Evolutionary conservation across 2,329 filamentous ascomycete genomes (phyloP).

Genomic region (Fusarium miscanthi): DNA sequence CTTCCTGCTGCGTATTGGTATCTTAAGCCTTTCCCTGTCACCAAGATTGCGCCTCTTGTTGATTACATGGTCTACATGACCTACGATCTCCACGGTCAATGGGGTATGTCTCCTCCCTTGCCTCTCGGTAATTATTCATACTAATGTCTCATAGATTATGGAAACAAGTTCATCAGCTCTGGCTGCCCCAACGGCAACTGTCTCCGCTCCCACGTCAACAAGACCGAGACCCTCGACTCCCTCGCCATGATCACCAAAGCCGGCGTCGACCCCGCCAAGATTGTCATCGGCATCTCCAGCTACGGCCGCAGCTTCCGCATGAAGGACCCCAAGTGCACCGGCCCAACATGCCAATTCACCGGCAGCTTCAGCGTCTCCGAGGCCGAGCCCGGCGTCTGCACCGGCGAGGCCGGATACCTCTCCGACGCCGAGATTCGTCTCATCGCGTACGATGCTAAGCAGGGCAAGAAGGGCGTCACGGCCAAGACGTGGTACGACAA

Average conservation of each 20-base stretch:
- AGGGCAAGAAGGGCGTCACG: constrained; percentile 26
- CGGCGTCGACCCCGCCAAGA: constrained; percentile 48
- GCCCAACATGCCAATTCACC: constrained; percentile 41
- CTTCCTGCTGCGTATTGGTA: constrained; percentile 55
- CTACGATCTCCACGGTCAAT: constrained; percentile 52
- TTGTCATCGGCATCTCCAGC: constrained; percentile 45
- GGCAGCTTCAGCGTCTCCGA: constrained; percentile 39
- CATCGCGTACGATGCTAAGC: constrained; percentile 38
- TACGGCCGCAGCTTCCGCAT: constrained; percentile 48
- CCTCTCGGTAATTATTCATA: background rate
- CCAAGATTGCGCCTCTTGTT: constrained; percentile 45
- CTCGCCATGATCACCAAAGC: constrained; percentile 53
- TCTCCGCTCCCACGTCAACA: constrained; percentile 53
- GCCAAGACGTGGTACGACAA: constrained; percentile 38
- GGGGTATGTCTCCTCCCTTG: constrained; percentile 34
- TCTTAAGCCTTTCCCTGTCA: constrained; percentile 50
- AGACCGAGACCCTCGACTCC: constrained; percentile 52
- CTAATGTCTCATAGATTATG: constrained; percentile 37
- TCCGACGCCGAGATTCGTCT: constrained; percentile 46
- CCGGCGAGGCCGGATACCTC: constrained; percentile 41
- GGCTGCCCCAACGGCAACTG: constrained; percentile 48
- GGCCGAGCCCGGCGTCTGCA: constrained; percentile 44
- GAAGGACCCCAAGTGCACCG: constrained; percentile 41
- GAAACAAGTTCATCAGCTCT: constrained; percentile 40
- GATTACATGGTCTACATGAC: constrained; percentile 55